Evolutionary conservation across 441 rosid species (phyloP).

Genomic region (Metrosideros polymorpha): DNA sequence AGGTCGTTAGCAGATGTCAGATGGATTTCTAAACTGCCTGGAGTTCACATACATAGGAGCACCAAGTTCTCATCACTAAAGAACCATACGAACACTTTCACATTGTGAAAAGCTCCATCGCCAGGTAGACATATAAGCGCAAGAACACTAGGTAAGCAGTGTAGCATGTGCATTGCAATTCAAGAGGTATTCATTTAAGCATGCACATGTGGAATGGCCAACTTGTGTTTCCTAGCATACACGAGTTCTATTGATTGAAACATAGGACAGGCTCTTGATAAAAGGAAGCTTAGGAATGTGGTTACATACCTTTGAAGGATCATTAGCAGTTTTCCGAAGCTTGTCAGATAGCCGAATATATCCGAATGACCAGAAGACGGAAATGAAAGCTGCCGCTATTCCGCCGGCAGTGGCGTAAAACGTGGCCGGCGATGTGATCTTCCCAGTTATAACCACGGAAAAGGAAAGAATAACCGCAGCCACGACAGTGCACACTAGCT

Average conservation of each 20-base stretch:
- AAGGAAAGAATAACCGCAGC: constrained; percentile 86
- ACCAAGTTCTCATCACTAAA: not conserved
- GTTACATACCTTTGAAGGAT: constrained; percentile 81
- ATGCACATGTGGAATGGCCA: not conserved
- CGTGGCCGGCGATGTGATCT: constrained; percentile 62
- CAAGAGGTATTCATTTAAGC: not conserved
- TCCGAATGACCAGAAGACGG: constrained; percentile 94
- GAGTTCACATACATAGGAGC: not conserved
- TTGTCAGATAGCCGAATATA: constrained; percentile 83
- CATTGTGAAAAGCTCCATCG: not conserved
- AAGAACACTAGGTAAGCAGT: not conserved
- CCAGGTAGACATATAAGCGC: not conserved
- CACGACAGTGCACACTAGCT: constrained; percentile 74
- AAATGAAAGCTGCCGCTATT: constrained; percentile 78
- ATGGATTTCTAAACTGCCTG: not conserved
- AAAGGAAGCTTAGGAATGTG: not conserved
- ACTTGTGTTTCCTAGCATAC: not conserved
- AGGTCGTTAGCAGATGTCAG: not conserved
- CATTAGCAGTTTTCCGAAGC: constrained; percentile 60
- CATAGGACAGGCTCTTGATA: not conserved
- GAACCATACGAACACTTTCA: not conserved
- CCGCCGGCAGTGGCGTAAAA: constrained; percentile 90
- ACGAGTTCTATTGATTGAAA: not conserved
- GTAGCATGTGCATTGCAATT: not conserved
- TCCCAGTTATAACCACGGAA: constrained; percentile 71